Evolutionary conservation across 176 grass and related monocot genomes (phyloP).

Genomic region (Themeda triandra): DNA sequence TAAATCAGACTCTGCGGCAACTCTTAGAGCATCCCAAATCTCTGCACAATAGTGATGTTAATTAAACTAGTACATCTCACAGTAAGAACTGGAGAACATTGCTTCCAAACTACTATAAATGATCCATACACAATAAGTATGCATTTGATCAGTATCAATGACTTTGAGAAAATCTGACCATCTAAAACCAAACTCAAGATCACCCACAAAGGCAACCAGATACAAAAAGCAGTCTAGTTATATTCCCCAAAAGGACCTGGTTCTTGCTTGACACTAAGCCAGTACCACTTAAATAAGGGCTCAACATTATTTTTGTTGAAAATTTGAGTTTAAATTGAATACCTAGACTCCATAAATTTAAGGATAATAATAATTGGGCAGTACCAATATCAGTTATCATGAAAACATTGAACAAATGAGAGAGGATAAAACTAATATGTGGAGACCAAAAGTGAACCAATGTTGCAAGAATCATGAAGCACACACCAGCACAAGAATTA

Average conservation of each 20-base stretch:
- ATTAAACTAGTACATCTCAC: not conserved
- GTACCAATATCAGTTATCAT: not conserved
- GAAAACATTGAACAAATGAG: not conserved
- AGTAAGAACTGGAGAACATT: not conserved
- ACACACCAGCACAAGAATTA: not conserved
- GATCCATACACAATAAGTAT: not conserved
- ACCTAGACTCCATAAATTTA: not conserved
- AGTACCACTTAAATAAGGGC: not conserved
- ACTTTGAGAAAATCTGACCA: not conserved
- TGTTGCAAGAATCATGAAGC: not conserved
- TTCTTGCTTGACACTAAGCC: not conserved
- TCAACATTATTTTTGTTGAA: not conserved
- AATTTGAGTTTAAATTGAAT: not conserved
- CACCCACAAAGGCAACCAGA: not conserved
- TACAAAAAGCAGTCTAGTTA: not conserved
- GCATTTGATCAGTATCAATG: not conserved
- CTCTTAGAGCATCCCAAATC: constrained; percentile 94
- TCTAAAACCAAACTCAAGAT: not conserved
- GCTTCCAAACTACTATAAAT: not conserved
- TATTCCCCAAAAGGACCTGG: not conserved
- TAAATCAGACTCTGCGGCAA: constrained; percentile 74
- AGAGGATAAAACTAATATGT: not conserved
- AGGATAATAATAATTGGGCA: not conserved
- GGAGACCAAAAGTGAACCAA: not conserved
- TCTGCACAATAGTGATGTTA: constrained; percentile 43